A percentile compares a stretch with the other conserved stretches of the same genome.
Evolutionary conservation across 2,329 filamentous ascomycete species (phyloP).

Genomic region (Emergomyces orientalis): DNA sequence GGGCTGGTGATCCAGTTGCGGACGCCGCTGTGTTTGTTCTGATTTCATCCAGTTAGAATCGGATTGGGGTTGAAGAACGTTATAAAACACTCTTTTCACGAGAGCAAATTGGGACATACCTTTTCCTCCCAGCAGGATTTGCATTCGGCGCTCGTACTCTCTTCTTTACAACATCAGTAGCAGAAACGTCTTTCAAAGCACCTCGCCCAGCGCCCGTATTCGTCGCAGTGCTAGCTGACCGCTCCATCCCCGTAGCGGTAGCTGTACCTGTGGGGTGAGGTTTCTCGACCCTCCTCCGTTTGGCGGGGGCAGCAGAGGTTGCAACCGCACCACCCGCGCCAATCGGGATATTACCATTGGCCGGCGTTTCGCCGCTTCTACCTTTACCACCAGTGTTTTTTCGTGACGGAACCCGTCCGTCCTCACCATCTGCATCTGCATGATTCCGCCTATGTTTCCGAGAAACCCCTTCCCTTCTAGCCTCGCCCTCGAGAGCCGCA

Average conservation of each 20-base stretch:
- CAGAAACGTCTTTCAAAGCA: slow-evolving; percentile 56
- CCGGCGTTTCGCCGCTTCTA: slow-evolving; percentile 6
- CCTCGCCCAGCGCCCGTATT: slow-evolving; percentile 26
- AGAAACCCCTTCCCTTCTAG: slow-evolving; percentile 68
- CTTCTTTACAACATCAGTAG: slow-evolving; percentile 57
- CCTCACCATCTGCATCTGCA: slow-evolving; percentile 74
- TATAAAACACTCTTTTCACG: not conserved
- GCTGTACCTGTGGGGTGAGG: slow-evolving; percentile 26
- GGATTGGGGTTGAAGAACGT: not conserved
- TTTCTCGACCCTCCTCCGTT: slow-evolving; percentile 76
- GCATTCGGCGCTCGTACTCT: slow-evolving; percentile 63
- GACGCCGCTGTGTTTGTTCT: slow-evolving; percentile 42
- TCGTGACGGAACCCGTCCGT: slow-evolving; percentile 43
- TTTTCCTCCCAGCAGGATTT: slow-evolving; percentile 60
- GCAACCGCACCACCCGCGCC: slow-evolving; percentile 2
- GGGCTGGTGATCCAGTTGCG: slow-evolving; percentile 55
- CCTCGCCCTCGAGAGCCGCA: slow-evolving; percentile 73
- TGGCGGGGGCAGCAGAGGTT: slow-evolving; percentile 44
- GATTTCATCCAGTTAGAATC: slow-evolving; percentile 13
- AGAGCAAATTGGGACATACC: slow-evolving; percentile 44
- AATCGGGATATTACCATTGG: slow-evolving; percentile 3
- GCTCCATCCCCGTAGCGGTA: slow-evolving; percentile 32
- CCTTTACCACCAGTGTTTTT: slow-evolving; percentile 32
- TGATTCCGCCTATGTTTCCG: slow-evolving; percentile 65
- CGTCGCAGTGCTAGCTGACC: slow-evolving; percentile 30